Evolutionary conservation across 2,329 filamentous ascomycete genomes (phyloP).

Genomic region (Lasiodiplodia hormozganensis): DNA sequence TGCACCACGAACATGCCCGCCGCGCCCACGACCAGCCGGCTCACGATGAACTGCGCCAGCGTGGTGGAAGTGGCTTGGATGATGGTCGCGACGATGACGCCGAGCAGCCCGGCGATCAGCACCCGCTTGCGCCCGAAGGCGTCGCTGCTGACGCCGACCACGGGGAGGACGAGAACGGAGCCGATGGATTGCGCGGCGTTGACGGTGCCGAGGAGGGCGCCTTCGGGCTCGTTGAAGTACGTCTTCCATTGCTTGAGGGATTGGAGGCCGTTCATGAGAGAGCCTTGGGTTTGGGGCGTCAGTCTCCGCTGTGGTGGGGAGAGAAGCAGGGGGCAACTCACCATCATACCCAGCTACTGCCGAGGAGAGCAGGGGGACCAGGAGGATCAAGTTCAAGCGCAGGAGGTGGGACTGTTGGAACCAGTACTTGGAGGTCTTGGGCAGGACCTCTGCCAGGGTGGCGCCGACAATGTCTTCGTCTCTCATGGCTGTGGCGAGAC

Average conservation of each 20-base stretch:
- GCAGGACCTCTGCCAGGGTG: constrained; percentile 47
- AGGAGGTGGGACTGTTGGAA: constrained; percentile 52
- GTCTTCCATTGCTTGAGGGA: constrained; percentile 30
- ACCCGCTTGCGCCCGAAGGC: constrained; percentile 26
- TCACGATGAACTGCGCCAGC: constrained; percentile 31
- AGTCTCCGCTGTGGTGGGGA: background rate
- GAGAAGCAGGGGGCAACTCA: constrained; percentile 18
- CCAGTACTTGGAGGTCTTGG: constrained; percentile 52
- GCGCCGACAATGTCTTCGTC: constrained; percentile 58
- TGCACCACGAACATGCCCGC: constrained; percentile 36
- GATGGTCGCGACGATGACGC: constrained; percentile 30
- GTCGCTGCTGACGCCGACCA: constrained; percentile 28
- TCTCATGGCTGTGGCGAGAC: constrained; percentile 52
- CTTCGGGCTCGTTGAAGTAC: constrained; percentile 32
- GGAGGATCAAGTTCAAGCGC: constrained; percentile 52
- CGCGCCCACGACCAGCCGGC: constrained; percentile 33
- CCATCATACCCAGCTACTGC: constrained; percentile 56
- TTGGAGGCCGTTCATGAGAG: constrained; percentile 34
- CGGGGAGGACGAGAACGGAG: constrained; percentile 28
- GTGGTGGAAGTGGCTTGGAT: constrained; percentile 30
- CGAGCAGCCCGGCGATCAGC: constrained; percentile 27
- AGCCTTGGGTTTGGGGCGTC: constrained; percentile 3
- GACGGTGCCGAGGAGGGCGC: constrained; percentile 33
- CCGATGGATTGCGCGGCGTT: constrained; percentile 32
- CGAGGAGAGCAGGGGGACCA: constrained; percentile 54